A percentile compares a stretch with the other conserved stretches of the same genome.
These are phyloP conservation scores for Acorus calamus DNA, from an alignment of 106 monocot species.

Conservation along the genomic window DNA sequence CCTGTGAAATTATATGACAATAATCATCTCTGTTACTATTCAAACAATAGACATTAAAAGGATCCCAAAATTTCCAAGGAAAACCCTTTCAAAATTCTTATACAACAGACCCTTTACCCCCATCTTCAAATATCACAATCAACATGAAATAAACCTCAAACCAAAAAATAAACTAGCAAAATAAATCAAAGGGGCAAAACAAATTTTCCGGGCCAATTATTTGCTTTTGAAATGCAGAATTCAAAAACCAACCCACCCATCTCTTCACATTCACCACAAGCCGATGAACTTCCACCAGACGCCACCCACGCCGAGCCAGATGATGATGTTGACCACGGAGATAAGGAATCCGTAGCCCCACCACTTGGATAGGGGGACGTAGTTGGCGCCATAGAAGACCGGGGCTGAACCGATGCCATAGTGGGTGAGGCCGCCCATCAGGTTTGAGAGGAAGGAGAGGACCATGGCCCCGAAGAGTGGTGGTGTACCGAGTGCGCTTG, in stretches of 20 bases:
- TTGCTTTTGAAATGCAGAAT: slow-evolving; percentile 3
- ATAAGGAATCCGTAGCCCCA: slow-evolving; percentile 95
- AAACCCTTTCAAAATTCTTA: too few species aligned
- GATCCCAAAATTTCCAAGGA: too few species aligned
- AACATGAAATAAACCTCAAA: too few species aligned
- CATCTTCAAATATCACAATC: too few species aligned
- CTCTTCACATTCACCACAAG: slow-evolving; percentile 50
- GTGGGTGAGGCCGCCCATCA: slow-evolving; percentile 97
- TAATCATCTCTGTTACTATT: too few species aligned
- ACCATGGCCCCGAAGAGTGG: slow-evolving; percentile 88
- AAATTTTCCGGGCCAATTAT: background rate
- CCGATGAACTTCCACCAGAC: slow-evolving; percentile 96
- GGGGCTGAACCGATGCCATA: slow-evolving; percentile 98
- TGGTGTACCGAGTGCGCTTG: slow-evolving; percentile 85
- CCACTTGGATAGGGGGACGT: slow-evolving; percentile 74
- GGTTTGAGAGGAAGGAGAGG: slow-evolving; percentile 80
- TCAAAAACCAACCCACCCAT: background rate
- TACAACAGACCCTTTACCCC: too few species aligned
- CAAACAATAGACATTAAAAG: too few species aligned
- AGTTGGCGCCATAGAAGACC: slow-evolving; percentile 90
- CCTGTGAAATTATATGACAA: too few species aligned
- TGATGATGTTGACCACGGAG: slow-evolving; percentile 87
- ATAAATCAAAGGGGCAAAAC: background rate
- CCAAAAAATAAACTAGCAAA: too few species aligned
- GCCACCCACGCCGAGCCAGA: slow-evolving; percentile 92